Percentiles rank a stretch among this genome's conserved stretches.
These are phyloP conservation scores for Yamagishiella unicocca DNA, from an alignment of 139 green algal genomes.

Conservation along the genomic window DNA sequence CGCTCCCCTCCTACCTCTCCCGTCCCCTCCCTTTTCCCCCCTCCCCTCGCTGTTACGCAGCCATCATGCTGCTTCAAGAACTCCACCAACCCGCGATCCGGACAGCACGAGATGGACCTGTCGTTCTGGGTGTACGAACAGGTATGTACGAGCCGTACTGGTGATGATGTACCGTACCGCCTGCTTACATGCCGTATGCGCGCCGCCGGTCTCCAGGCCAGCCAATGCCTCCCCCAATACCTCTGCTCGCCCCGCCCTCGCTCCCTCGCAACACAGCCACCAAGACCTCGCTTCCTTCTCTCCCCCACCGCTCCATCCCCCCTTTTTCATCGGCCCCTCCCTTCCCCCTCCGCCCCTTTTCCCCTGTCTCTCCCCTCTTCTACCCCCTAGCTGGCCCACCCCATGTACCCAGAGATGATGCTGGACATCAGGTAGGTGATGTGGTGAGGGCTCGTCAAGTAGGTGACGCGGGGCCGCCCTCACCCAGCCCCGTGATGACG, in stretches of 20 bases:
- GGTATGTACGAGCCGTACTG: too few species aligned
- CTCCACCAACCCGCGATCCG: constrained; percentile 6
- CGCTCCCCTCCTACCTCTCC: too few species aligned
- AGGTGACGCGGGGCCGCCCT: too few species aligned
- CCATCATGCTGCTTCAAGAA: constrained; percentile 48
- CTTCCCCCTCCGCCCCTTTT: neutral
- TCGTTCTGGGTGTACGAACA: constrained; percentile 46
- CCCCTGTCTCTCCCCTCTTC: neutral
- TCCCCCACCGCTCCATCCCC: too few species aligned
- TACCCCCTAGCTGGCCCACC: constrained; percentile 30
- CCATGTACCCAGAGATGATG: constrained; percentile 54
- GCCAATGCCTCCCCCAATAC: neutral
- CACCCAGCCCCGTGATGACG: too few species aligned
- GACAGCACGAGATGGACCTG: constrained; percentile 43
- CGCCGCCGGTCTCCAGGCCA: too few species aligned
- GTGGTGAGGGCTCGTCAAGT: neutral
- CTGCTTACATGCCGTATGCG: too few species aligned
- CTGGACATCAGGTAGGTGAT: constrained; percentile 38
- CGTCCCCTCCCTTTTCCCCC: neutral
- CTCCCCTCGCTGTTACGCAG: neutral
- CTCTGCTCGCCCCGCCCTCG: too few species aligned
- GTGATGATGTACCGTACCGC: too few species aligned
- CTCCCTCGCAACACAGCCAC: too few species aligned
- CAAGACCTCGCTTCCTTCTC: too few species aligned
- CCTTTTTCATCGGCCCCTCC: too few species aligned